Evolutionary conservation across 129 eudicot species (phyloP), one percentile per base, ranked within the genome.

Genomic region (Flaveria brownii): DNA sequence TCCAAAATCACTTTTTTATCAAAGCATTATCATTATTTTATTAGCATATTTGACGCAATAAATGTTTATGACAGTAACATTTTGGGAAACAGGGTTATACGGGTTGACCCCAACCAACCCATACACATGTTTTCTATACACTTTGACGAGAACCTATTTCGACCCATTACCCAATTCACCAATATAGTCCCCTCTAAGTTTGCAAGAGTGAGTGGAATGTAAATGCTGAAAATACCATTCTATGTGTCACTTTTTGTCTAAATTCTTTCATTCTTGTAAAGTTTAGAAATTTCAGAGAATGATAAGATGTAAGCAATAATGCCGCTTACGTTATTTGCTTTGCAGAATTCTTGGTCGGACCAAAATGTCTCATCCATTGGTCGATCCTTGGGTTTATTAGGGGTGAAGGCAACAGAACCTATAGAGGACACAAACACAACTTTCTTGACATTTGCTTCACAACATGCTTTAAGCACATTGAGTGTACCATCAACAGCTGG

Each of bases 401-500:
- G 98, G 54, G 82, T 72, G 84, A 90, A 43, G 18, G 6, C 9
- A 60, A 90, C 39, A 14, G 98, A 94, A 72, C 85, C 88, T 28
- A 62, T 85, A 30, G 98, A 92, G 0, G 98, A 90, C 15, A 90
- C 96, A 67, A 78, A 64, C 45, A 90, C 90, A 56, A 85, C 90
- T 60, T 88, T 85, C 75, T 77, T 84, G 10, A 92, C 87, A 56
- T 80, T 82, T 41, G 85, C 86, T 86, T 88, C 96, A 39, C 89
- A 77, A 76, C 90, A 86, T 72, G 98, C 96, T 71, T 90, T 86
- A 17, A 92, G 90, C 45, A 92, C 96, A 76, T 92, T 90, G 6
- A 86, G 89, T 17, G 96, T 92, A 46, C 96, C 98, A 43, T 88
- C 82, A 9, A 90, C 87, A 30, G 98, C 98, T 77, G 96, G 98